phyloP scores from a whole-genome alignment of 2,329 filamentous ascomycete species.

The Fusarium dlaminii region DNA sequence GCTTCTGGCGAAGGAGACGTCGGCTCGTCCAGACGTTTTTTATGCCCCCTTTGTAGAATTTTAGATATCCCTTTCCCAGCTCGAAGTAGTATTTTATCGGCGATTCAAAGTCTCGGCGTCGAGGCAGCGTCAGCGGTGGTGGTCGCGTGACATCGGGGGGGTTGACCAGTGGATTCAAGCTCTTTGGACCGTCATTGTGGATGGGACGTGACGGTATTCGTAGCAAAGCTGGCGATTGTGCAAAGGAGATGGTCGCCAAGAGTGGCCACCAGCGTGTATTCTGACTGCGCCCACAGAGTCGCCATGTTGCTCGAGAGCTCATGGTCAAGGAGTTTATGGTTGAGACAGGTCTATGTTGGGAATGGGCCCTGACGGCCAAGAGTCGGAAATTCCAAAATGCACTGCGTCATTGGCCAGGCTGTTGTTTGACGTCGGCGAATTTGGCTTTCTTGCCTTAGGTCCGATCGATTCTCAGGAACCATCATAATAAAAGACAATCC shows the following conservation, averaged over 20 bases:
- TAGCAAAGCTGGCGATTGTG: conserved; percentile 8
- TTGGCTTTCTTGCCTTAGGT: neutral
- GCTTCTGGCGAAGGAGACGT: conserved; percentile 57
- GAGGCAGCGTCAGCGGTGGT: conserved; percentile 71
- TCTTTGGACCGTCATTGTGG: conserved; percentile 42
- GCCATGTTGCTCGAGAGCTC: conserved; percentile 48
- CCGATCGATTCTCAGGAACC: conserved; percentile 23
- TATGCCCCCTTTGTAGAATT: conserved; percentile 89
- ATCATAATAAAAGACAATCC: neutral
- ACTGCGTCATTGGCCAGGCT: conserved; percentile 40
- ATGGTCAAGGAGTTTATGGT: conserved; percentile 37
- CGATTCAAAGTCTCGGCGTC: conserved; percentile 52
- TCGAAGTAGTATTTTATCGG: conserved; percentile 61
- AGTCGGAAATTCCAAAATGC: conserved; percentile 25
- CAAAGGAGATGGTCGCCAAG: neutral
- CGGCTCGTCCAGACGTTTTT: conserved; percentile 78
- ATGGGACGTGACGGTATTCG: conserved; percentile 33
- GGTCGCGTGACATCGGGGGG: conserved; percentile 78
- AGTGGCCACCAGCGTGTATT: conserved; percentile 32
- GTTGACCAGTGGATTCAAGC: conserved; percentile 64
- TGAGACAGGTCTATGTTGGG: conserved; percentile 17
- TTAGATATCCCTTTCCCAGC: conserved; percentile 78
- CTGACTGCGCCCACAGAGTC: conserved; percentile 39
- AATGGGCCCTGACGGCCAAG: conserved; percentile 24
- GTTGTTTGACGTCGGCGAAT: conserved; percentile 14